Evolutionary conservation across 2,329 filamentous ascomycete genomes (phyloP), one percentile per base, ranked within the genome.

Genomic region (Paracoccidioides brasiliensis): DNA sequence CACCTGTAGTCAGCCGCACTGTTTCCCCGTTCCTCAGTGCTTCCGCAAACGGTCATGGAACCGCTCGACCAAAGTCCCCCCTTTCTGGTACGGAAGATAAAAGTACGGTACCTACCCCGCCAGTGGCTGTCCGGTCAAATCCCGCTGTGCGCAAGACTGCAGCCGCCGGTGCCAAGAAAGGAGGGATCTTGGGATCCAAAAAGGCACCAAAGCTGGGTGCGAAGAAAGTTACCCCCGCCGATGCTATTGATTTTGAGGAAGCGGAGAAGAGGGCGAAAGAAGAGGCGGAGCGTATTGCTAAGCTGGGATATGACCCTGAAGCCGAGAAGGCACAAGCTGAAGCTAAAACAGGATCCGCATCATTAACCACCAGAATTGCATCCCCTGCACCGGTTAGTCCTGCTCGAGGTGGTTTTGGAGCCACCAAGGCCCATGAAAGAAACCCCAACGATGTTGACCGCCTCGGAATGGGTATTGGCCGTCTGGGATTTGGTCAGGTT

Each of bases 181-280:
- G 84, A 55, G 93, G 87, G 64, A 84, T 96, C n/a, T 79, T 94
- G 30, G 86, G 87, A 57, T 86, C 85, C 37, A 93, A 91, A 77
- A 93, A 90, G 76, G 78, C 78, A 5, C 77, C 80, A 46, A 95
- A 94, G 75, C 79, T 97, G 9, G 93, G 91, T 40, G 91, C 84
- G 33, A 97, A 97, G 81, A 97, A 97, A 77, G 81, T 95, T 38
- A 81, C 79, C 3, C 74, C 75, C 37, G 80, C 77, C 48, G 86
- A 90, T 61, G 74, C 83, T 10, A 90, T 98, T 60, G 91, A 98
- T 74, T 98, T 98, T 66, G 93, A 98, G 61, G 93, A 91, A 70
- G 93, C 90, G 3, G 93, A 98, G 77, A 89, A 88, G 72, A 95
- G 94, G 74, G 93, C 93, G 45, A 95, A 91, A 71, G 93, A 97